phyloP scores from a whole-genome alignment of 2,329 filamentous ascomycete species.

The Fusarium sp. region DNA sequence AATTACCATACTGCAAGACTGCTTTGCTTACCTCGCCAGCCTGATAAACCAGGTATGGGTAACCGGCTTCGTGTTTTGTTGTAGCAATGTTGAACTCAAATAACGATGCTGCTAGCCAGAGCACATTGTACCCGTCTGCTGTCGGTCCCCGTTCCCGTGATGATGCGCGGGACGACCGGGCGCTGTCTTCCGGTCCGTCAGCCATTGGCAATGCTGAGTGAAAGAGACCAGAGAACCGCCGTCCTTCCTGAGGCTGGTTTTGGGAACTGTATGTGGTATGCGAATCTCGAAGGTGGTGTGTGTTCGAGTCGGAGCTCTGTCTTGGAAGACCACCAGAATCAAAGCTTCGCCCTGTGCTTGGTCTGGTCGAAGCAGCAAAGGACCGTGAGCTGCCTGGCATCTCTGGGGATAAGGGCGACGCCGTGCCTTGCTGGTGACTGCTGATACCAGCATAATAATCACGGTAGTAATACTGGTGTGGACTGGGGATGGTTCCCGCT shows the following conservation, averaged over 20 bases:
- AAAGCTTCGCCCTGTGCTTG: constrained; percentile 69
- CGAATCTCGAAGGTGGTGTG: constrained; percentile 62
- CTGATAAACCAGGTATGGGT: constrained; percentile 95
- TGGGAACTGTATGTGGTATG: constrained; percentile 64
- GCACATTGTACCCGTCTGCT: constrained; percentile 72
- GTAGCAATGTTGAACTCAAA: constrained; percentile 98
- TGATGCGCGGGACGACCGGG: constrained; percentile 67
- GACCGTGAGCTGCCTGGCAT: constrained; percentile 60
- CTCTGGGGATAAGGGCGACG: constrained; percentile 67
- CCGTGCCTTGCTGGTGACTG: constrained; percentile 61
- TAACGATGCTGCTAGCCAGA: constrained; percentile 92
- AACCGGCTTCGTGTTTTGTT: constrained; percentile 90
- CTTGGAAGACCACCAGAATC: constrained; percentile 63
- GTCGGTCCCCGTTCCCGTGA: constrained; percentile 66
- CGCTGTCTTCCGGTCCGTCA: constrained; percentile 68
- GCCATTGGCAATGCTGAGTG: constrained; percentile 87
- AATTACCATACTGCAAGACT: too few relatives aligned
- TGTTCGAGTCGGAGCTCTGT: constrained; percentile 63
- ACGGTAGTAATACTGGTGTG: constrained; percentile 67
- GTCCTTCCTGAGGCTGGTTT: constrained; percentile 56
- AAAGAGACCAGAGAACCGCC: constrained; percentile 81
- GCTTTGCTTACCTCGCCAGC: constrained; percentile 79
- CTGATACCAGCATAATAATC: constrained; percentile 49
- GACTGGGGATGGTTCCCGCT: constrained; percentile 54
- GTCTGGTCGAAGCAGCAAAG: constrained; percentile 59